These are phyloP conservation scores for Stylosanthes scabra DNA, from an alignment of 331 rosid genomes.

Conservation along the genomic window DNA sequence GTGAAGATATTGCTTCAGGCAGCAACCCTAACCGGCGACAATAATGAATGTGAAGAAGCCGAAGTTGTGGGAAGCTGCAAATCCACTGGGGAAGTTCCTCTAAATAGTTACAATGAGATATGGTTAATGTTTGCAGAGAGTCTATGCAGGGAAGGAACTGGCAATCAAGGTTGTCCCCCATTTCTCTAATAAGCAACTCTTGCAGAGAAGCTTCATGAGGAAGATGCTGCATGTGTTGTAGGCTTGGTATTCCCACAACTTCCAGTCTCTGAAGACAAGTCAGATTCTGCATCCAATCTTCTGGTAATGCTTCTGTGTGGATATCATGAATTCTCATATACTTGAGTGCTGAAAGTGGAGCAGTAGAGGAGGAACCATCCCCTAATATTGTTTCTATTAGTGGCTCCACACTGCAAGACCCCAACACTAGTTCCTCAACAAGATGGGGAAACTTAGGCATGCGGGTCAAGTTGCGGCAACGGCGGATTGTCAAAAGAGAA, in stretches of 20 bases:
- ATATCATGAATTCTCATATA: background rate
- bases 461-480: background rate
- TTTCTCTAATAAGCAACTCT: slow-evolving; percentile 2
- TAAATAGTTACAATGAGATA: background rate
- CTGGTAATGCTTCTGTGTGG: background rate
- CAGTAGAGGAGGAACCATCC: background rate
- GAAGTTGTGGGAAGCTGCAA: background rate
- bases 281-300: background rate
- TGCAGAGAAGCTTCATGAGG: background rate
- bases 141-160: background rate
- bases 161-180: background rate
- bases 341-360: background rate
- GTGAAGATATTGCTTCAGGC: slow-evolving; percentile 10
- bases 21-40: background rate
- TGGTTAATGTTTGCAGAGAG: background rate
- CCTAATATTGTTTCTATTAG: background rate
- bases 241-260: background rate
- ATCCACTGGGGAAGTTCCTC: background rate
- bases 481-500: background rate
- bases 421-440: slow-evolving; percentile 4
- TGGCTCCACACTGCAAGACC: background rate
- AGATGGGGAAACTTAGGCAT: background rate
- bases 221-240: background rate
- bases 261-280: background rate
- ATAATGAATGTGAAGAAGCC: background rate